Evolutionary conservation across 495 filamentous ascomycete genomes (phyloP).

Genomic region (Penicillium canariense): DNA sequence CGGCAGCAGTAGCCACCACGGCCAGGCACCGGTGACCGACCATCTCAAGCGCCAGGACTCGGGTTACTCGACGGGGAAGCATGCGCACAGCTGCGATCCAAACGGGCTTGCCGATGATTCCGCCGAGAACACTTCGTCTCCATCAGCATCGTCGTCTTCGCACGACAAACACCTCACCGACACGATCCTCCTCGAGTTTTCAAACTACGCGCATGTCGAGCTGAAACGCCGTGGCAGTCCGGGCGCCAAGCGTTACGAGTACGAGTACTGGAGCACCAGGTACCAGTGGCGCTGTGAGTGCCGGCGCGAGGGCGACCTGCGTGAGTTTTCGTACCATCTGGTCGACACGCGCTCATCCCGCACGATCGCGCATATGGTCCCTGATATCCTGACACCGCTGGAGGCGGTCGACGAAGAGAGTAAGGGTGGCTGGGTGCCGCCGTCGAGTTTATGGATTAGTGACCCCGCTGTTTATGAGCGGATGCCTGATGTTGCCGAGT

Average conservation of each 20-base stretch:
- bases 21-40: background rate
- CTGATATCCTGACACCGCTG: constrained; percentile 67
- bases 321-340: constrained; percentile 73
- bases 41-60: constrained; percentile 51
- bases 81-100: background rate
- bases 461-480: constrained; percentile 65
- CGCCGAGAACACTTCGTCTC: background rate
- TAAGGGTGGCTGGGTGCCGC: constrained; percentile 89
- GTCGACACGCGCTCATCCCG: constrained; percentile 61
- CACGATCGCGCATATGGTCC: constrained; percentile 78
- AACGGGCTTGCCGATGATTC: background rate
- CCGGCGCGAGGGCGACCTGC: constrained; percentile 58
- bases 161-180: constrained; percentile 51
- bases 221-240: constrained; percentile 64
- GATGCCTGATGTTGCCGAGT: constrained; percentile 86
- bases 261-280: constrained; percentile 83
- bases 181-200: constrained; percentile 85
- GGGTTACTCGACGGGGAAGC: constrained; percentile 54
- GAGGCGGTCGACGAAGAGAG: constrained; percentile 70
- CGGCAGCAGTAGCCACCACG: constrained; percentile 14
- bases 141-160: background rate
- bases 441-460: constrained; percentile 83
- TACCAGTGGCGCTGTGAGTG: constrained; percentile 82
- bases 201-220: constrained; percentile 94
- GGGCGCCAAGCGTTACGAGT: constrained; percentile 78